These are phyloP conservation scores for Raphanus raphanistrum DNA, from an alignment of 345 rosid genomes.

Conservation along the genomic window DNA sequence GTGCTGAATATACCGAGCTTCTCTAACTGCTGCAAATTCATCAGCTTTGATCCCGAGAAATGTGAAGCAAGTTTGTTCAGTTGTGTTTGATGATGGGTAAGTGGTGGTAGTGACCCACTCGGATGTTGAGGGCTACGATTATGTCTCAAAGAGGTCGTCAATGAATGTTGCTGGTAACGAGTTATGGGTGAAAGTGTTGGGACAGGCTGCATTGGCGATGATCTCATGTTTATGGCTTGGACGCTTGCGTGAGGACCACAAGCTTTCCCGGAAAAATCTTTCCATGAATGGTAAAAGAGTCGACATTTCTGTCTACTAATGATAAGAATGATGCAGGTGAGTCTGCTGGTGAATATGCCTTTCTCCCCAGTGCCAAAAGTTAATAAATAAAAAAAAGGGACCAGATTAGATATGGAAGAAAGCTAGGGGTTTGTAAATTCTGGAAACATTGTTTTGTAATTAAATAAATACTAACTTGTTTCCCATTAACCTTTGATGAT, in stretches of 20 bases:
- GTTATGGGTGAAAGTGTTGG: slow-evolving; percentile 55
- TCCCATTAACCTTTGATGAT: background rate
- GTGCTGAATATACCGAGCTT: slow-evolving; percentile 39
- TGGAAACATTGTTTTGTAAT: slow-evolving; percentile 31
- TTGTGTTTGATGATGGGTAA: slow-evolving; percentile 77
- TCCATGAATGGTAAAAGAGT: slow-evolving; percentile 65
- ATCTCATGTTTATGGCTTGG: slow-evolving; percentile 71
- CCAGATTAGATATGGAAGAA: slow-evolving; percentile 27
- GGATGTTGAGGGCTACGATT: slow-evolving; percentile 76
- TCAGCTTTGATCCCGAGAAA: slow-evolving; percentile 40
- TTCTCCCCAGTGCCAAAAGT: slow-evolving; percentile 25
- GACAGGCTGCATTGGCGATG: slow-evolving; percentile 66
- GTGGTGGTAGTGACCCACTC: slow-evolving; percentile 77
- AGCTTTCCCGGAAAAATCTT: slow-evolving; percentile 46
- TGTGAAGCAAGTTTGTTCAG: slow-evolving; percentile 30
- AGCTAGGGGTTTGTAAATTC: slow-evolving; percentile 38
- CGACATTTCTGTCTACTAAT: slow-evolving; percentile 78
- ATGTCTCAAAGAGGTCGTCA: slow-evolving; percentile 35
- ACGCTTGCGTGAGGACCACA: slow-evolving; percentile 50
- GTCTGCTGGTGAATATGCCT: slow-evolving; percentile 31
- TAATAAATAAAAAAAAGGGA: slow-evolving; percentile 18
- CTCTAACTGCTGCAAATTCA: slow-evolving; percentile 24
- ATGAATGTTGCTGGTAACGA: slow-evolving; percentile 26
- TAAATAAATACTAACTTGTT: slow-evolving; percentile 23
- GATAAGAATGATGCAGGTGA: slow-evolving; percentile 13